Evolutionary conservation across 371 early-diverging fungal genomes (phyloP).

Genomic region (Gilbertella persicaria): DNA sequence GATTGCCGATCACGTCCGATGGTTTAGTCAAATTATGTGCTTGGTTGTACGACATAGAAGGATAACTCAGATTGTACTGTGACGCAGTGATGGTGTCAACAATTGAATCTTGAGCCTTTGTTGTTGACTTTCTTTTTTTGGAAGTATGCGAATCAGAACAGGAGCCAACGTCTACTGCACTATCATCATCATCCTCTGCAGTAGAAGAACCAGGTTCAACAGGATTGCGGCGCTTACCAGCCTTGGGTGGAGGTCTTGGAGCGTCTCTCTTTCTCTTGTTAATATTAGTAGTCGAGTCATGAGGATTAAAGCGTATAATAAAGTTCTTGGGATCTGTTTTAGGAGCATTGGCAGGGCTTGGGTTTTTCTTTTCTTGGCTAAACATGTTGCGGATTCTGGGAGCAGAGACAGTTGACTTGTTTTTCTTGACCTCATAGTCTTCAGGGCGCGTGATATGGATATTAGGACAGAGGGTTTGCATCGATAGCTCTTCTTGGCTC

Average conservation of each 20-base stretch:
- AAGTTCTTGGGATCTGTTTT: conserved; percentile 23
- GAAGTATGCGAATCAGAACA: conserved; percentile 8
- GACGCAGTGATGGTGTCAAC: conserved; percentile 19
- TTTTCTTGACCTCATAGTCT: conserved; percentile 28
- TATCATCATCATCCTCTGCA: conserved; percentile 10
- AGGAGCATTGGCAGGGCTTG: background rate
- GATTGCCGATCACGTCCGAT: conserved; percentile 12
- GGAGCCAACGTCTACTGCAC: conserved; percentile 3
- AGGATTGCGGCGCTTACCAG: conserved; percentile 9
- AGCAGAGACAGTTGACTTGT: conserved; percentile 11
- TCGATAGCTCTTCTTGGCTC: background rate
- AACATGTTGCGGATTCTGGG: conserved; percentile 20
- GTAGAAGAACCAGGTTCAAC: conserved; percentile 21
- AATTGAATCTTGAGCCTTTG: too few relatives aligned
- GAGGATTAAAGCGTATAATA: conserved; percentile 18
- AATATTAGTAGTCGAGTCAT: conserved; percentile 2
- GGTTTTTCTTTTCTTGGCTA: conserved; percentile 13
- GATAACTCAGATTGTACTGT: background rate
- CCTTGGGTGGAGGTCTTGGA: conserved; percentile 10
- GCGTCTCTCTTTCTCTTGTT: background rate
- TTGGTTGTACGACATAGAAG: background rate
- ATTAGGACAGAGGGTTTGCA: conserved; percentile 10
- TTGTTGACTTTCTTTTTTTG: conserved; percentile 30
- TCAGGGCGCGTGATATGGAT: conserved; percentile 32
- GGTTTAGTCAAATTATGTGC: conserved; percentile 8